Conservation (phyloP, 2,329 filamentous ascomycete species). For the Dryadomyces quercus-mongolicae region DNA sequence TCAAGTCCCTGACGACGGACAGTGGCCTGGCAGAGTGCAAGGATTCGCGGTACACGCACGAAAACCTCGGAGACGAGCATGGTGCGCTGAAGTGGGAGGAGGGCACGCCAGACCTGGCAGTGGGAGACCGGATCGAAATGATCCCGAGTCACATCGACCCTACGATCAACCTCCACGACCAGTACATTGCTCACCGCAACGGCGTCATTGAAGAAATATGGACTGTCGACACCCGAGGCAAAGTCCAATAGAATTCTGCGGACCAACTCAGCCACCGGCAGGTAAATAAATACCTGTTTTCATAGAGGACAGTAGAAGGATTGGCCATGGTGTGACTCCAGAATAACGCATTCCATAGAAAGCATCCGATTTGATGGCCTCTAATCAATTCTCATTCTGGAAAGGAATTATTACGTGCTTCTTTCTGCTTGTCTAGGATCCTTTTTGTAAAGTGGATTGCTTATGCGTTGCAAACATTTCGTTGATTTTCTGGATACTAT, state of each 20-base stretch:
- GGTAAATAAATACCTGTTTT: no score
- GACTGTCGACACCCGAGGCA: slow-evolving; percentile 36
- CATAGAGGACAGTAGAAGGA: no score
- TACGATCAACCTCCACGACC: slow-evolving; percentile 38
- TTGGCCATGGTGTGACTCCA: no score
- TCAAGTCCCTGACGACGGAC: slow-evolving; percentile 39
- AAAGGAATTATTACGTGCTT: no score
- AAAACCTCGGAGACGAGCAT: slow-evolving; percentile 35
- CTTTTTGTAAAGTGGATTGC: no score
- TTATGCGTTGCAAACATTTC: no score
- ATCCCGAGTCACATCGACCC: slow-evolving; percentile 42
- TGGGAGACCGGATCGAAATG: slow-evolving; percentile 38
- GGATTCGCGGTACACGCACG: slow-evolving; percentile 28
- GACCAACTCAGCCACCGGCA: no score
- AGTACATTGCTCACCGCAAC: slow-evolving; percentile 35
- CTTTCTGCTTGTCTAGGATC: no score
- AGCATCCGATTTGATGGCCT: no score
- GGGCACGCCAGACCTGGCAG: slow-evolving; percentile 21
- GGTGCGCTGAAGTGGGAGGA: slow-evolving; percentile 33
- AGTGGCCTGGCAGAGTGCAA: slow-evolving; percentile 37
- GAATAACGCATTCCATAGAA: no score
- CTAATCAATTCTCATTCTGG: no score
- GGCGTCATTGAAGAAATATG: slow-evolving; percentile 38
- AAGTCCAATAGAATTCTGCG: slow-evolving; percentile 28
- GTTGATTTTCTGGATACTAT: no score